Conservation (phyloP, 345 rosid species). For the Rhodamnia argentea region DNA sequence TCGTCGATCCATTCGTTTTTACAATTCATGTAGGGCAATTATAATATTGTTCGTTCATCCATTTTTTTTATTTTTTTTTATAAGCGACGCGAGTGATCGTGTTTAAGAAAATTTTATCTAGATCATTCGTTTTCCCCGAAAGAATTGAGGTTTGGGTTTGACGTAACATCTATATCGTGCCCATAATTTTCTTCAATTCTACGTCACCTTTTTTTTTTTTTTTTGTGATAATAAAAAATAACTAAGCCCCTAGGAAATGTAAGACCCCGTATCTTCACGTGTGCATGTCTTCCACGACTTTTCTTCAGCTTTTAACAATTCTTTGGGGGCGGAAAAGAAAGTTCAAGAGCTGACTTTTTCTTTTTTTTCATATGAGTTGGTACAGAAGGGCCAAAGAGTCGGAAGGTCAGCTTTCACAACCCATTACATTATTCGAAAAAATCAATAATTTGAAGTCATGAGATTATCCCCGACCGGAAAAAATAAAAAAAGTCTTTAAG, state of each 20-base stretch:
- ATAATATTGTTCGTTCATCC: too few relatives aligned
- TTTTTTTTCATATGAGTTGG: too few relatives aligned
- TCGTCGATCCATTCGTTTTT: not conserved
- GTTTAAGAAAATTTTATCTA: not conserved
- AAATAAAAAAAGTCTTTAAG: not conserved
- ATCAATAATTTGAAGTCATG: not conserved
- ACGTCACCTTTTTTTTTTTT: not conserved
- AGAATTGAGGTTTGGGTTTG: not conserved
- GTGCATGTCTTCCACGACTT: not conserved
- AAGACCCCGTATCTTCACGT: not conserved
- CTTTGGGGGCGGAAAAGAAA: not conserved
- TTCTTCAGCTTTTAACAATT: not conserved
- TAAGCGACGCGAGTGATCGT: too few relatives aligned
- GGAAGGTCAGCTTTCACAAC: not conserved
- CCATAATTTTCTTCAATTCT: not conserved
- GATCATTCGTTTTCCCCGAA: rapidly evolving
- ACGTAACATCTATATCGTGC: not conserved
- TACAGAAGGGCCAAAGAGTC: not conserved
- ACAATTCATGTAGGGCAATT: not conserved
- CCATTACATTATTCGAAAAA: not conserved
- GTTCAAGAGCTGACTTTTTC: not conserved
- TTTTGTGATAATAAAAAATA: not conserved
- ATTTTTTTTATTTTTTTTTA: not conserved
- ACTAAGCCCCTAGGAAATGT: not conserved
- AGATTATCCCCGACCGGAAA: too few relatives aligned